Evolutionary conservation across 2,329 filamentous ascomycete genomes (phyloP), one percentile per base, ranked within the genome.

Genomic region (Penicillium rolfsii): DNA sequence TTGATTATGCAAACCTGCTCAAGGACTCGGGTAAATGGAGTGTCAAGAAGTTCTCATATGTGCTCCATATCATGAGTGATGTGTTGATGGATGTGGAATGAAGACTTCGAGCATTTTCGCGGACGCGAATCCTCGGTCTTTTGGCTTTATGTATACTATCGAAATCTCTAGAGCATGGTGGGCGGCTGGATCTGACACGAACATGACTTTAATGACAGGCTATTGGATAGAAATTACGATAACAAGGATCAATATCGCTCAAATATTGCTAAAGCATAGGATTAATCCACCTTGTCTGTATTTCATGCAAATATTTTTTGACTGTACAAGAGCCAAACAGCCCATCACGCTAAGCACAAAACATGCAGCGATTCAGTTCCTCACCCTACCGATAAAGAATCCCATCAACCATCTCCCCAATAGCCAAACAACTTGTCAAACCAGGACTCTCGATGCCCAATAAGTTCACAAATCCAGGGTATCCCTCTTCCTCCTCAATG

Each of bases 391-490:
- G 67, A 70, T 87, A 87, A 67, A 88, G 64, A 54, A 88, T 71
- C 1, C 69, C 73, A 67, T 85, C 78, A 9, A 97, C 93, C 81
- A 85, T 84, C 72, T 96, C 91, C 3, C 84, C 93, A 76, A 97
- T 94, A 1, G 93, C 93, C 79, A 98, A 78, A 68, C 85, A 87
- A 74, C 91, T 95, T 50, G 94, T 98, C 75, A 98, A 78, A 4
- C 94, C 94, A 0, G 94, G 94, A 76, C 91, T 96, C 81, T 98
- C 94, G 68, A 97, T 97, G 0, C 93, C 94, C 68, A 98, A 73
- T 67, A 98, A 74, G 80, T 97, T 97, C 8, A 98, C 84, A 84
- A 94, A 97, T 1, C 91, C 93, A 1, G 85, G 79, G 70, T 86
- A 93, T 0, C 90, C 93, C 1, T 91, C 85, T 76, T 97, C 93